These are phyloP conservation scores for Hysterium pulicare DNA, from an alignment of 2,329 filamentous ascomycete species.

Conservation along the genomic window DNA sequence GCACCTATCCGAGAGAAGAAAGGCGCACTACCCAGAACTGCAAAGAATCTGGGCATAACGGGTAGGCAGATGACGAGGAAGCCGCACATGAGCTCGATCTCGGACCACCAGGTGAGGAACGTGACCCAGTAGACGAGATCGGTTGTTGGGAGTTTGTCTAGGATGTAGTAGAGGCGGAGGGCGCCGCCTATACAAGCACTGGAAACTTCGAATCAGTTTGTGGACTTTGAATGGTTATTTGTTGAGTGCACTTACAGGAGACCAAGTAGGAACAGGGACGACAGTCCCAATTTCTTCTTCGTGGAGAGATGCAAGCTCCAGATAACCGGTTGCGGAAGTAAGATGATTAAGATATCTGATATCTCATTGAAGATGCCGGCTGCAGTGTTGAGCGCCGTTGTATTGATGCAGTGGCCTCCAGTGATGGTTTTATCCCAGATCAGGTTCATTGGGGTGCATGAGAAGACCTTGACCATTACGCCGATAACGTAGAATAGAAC, in stretches of 20 bases:
- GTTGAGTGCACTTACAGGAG: slow-evolving; percentile 35
- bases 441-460: slow-evolving; percentile 32
- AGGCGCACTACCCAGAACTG: too few species aligned
- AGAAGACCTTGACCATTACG: slow-evolving; percentile 33
- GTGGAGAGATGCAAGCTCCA: slow-evolving; percentile 30
- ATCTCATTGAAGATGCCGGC: slow-evolving; percentile 32
- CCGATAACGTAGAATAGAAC: slow-evolving; percentile 24
- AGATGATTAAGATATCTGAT: slow-evolving; percentile 31
- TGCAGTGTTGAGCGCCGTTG: slow-evolving; percentile 23
- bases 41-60: slow-evolving; percentile 13
- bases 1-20: too few species aligned
- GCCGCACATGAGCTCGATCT: slow-evolving; percentile 14
- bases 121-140: too few species aligned
- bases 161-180: too few species aligned
- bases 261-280: slow-evolving; percentile 31
- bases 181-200: too few species aligned
- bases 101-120: too few species aligned
- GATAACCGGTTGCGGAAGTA: slow-evolving; percentile 36
- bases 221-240: too few species aligned
- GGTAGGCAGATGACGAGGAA: slow-evolving; percentile 16
- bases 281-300: slow-evolving; percentile 20
- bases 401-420: slow-evolving; percentile 31
- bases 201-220: too few species aligned
- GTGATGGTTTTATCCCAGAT: slow-evolving; percentile 33
- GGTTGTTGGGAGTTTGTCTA: too few species aligned